phyloP scores from a whole-genome alignment of 495 filamentous ascomycete species.

The Lentithecium fluviatile region DNA sequence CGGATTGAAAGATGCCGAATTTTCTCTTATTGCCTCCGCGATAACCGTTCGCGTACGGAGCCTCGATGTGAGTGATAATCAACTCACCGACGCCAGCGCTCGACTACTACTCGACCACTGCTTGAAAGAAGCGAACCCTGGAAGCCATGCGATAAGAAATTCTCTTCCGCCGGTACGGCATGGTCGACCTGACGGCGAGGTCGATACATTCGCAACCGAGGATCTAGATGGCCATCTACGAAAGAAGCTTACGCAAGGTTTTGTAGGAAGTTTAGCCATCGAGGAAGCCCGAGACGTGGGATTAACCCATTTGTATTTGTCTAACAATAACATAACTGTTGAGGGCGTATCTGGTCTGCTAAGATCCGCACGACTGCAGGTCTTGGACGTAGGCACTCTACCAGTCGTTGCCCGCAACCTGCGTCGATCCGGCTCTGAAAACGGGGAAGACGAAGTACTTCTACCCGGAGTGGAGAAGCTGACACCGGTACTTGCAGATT shows the following conservation, averaged over 20 bases:
- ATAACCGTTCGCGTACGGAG: constrained; percentile 55
- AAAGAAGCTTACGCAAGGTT: constrained; percentile 50
- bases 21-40: constrained; percentile 54
- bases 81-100: constrained; percentile 57
- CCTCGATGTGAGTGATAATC: constrained; percentile 61
- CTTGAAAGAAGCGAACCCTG: constrained; percentile 39
- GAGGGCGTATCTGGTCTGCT: constrained; percentile 57
- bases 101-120: constrained; percentile 54
- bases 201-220: constrained; percentile 40
- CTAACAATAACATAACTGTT: constrained; percentile 44
- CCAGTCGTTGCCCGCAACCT: background rate
- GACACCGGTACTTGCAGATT: constrained; percentile 50
- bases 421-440: background rate
- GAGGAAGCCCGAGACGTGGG: constrained; percentile 54
- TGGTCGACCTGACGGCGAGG: constrained; percentile 35
- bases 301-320: constrained; percentile 60
- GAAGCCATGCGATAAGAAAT: background rate
- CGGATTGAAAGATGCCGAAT: constrained; percentile 56
- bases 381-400: constrained; percentile 51
- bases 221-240: constrained; percentile 53
- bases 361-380: constrained; percentile 51
- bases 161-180: constrained; percentile 23
- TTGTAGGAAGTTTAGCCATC: constrained; percentile 53
- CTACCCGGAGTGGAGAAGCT: constrained; percentile 57
- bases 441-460: constrained; percentile 29